These are phyloP conservation scores for Ustilago cynodontis DNA, from an alignment of 1,284 basidiomycete genomes.

Conservation along the genomic window DNA sequence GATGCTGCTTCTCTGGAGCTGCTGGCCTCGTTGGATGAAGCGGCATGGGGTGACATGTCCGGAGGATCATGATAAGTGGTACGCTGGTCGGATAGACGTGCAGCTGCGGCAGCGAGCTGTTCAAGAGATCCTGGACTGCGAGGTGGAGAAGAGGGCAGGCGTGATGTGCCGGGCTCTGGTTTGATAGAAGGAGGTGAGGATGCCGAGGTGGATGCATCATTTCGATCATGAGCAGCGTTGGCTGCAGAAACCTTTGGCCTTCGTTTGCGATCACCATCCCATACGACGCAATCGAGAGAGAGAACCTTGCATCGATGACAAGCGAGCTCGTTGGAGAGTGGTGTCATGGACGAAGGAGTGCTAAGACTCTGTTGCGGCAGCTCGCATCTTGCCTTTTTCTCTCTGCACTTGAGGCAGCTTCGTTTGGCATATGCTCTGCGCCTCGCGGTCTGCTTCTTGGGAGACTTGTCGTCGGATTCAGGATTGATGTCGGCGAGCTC, in stretches of 20 bases:
- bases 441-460: conserved; percentile 35
- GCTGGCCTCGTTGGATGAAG: conserved; percentile 27
- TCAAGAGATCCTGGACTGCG: conserved; percentile 46
- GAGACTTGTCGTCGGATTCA: conserved; percentile 8
- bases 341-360: conserved; percentile 48
- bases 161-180: conserved; percentile 23
- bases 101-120: conserved; percentile 49
- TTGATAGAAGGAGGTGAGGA: conserved; percentile 9
- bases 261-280: conserved; percentile 58
- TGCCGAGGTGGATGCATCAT: neutral
- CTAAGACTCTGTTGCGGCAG: conserved; percentile 45
- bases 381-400: conserved; percentile 58
- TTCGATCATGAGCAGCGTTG: neutral
- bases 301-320: conserved; percentile 56
- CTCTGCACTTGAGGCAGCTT: conserved; percentile 56
- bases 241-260: conserved; percentile 29
- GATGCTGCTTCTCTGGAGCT: conserved; percentile 36
- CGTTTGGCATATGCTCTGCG: conserved; percentile 55
- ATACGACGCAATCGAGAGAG: conserved; percentile 54
- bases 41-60: conserved; percentile 26
- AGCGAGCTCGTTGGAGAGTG: conserved; percentile 29
- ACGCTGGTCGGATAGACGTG: conserved; percentile 42
- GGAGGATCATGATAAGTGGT: conserved; percentile 21
- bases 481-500: conserved; percentile 11
- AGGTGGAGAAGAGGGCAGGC: conserved; percentile 26